These are phyloP conservation scores for Blastocystis sp. DNA, from an alignment of 352 stramenopile species.

Conservation along the genomic window DNA sequence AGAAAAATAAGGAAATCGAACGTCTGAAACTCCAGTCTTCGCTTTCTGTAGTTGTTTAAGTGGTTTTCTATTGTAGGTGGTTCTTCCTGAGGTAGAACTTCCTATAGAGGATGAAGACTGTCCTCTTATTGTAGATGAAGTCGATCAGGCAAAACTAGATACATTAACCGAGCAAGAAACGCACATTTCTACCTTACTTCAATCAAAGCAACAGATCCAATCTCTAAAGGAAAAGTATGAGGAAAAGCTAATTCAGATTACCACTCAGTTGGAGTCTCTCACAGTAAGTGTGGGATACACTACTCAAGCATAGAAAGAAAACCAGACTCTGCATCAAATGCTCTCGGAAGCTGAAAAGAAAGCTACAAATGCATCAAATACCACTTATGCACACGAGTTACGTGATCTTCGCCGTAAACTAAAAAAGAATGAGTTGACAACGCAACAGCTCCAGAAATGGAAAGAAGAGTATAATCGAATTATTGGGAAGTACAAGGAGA, in stretches of 20 bases:
- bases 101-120: background rate
- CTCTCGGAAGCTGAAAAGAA: constrained; percentile 56
- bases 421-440: constrained; percentile 49
- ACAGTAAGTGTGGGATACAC: background rate
- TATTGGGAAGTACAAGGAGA: background rate
- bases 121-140: background rate
- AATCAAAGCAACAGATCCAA: background rate
- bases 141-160: background rate
- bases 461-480: background rate
- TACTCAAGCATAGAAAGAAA: constrained; percentile 1
- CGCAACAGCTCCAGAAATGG: background rate
- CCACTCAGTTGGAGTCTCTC: background rate
- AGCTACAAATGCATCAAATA: background rate
- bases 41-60: background rate
- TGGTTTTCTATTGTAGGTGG: background rate
- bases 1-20: constrained; percentile 54
- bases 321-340: background rate
- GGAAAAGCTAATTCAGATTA: constrained; percentile 3
- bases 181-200: background rate
- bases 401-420: background rate
- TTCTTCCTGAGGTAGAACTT: background rate
- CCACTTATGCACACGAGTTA: background rate
- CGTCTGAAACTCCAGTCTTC: constrained; percentile 47
- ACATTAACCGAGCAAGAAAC: constrained; percentile 1
- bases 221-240: constrained; percentile 21